Percentiles rank a stretch among this genome's conserved stretches.
Evolutionary conservation across 495 filamentous ascomycete genomes (phyloP).

Genomic region (Evernia prunastri): DNA sequence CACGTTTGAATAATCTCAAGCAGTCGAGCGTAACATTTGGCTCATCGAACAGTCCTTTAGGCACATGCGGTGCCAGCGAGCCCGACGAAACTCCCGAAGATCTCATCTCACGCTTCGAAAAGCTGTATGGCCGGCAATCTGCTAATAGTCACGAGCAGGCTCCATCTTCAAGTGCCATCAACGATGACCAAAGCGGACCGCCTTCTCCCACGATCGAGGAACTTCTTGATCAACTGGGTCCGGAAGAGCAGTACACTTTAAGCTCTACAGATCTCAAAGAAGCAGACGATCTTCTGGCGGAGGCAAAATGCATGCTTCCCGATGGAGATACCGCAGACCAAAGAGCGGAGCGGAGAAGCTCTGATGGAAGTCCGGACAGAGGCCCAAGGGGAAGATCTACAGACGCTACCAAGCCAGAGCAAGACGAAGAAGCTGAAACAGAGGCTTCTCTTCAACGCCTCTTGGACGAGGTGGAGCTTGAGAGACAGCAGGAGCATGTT

Average conservation of each 20-base stretch:
- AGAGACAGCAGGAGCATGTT: slow-evolving; percentile 5
- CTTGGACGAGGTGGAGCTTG: slow-evolving; percentile 21
- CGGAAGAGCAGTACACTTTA: slow-evolving; percentile 32
- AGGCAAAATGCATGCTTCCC: slow-evolving; percentile 25
- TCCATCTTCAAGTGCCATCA: not conserved
- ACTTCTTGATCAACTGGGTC: slow-evolving; percentile 33
- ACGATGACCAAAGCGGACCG: slow-evolving; percentile 24
- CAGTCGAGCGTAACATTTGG: slow-evolving; percentile 29
- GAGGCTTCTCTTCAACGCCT: slow-evolving; percentile 25
- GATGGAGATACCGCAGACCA: not conserved
- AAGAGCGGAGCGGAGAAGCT: not conserved
- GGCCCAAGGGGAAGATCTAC: not conserved
- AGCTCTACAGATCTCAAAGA: slow-evolving; percentile 30
- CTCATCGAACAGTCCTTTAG: slow-evolving; percentile 7
- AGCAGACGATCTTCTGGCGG: slow-evolving; percentile 28
- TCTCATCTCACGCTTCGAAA: slow-evolving; percentile 31
- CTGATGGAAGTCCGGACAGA: not conserved
- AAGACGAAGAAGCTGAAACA: slow-evolving; percentile 23
- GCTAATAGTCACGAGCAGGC: not conserved
- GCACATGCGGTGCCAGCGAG: slow-evolving; percentile 5
- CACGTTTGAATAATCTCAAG: slow-evolving; percentile 36
- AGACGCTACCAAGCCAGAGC: not conserved
- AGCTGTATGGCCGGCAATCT: slow-evolving; percentile 26
- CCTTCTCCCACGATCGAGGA: slow-evolving; percentile 33
- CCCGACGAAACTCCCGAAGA: slow-evolving; percentile 25